phyloP scores from a whole-genome alignment of 202 grass and related monocot genomes.

The Saccharum hybrid region DNA sequence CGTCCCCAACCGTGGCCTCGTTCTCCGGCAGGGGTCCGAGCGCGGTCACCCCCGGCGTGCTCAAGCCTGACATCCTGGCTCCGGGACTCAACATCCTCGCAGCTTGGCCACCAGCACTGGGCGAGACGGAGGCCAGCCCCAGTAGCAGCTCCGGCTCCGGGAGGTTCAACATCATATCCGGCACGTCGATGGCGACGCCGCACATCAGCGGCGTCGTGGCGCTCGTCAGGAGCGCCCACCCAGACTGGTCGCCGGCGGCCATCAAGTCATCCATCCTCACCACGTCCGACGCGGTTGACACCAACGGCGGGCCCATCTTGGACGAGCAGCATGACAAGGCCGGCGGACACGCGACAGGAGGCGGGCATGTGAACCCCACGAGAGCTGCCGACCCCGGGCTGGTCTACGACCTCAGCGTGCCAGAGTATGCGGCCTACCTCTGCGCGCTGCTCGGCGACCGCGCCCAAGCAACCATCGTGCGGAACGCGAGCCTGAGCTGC shows the following conservation, averaged over 20 bases:
- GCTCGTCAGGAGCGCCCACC: slow-evolving; percentile 6
- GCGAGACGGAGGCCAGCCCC: neutral
- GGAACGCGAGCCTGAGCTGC: slow-evolving; percentile 1
- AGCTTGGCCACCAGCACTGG: neutral
- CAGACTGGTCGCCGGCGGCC: slow-evolving; percentile 1
- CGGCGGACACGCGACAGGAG: neutral
- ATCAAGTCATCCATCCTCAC: slow-evolving; percentile 16
- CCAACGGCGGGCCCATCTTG: neutral
- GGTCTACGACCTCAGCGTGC: slow-evolving; percentile 18
- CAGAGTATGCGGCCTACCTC: slow-evolving; percentile 24
- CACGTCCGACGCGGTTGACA: slow-evolving; percentile 17
- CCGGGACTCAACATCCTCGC: slow-evolving; percentile 31
- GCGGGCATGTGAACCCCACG: slow-evolving; percentile 23
- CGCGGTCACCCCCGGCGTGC: neutral
- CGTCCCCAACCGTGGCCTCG: slow-evolving; percentile 26
- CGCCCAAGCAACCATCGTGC: neutral
- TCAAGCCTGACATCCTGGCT: slow-evolving; percentile 15
- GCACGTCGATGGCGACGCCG: slow-evolving; percentile 23
- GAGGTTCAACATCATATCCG: slow-evolving; percentile 6
- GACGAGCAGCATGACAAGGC: slow-evolving; percentile 15
- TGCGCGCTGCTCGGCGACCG: neutral
- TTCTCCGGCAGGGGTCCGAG: slow-evolving; percentile 56
- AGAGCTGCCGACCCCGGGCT: slow-evolving; percentile 32
- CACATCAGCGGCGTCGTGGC: neutral
- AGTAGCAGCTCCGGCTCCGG: too few species aligned